Evolutionary conservation across 768 basidiomycete species (phyloP).

Genomic region (Auriculariales sp.): DNA sequence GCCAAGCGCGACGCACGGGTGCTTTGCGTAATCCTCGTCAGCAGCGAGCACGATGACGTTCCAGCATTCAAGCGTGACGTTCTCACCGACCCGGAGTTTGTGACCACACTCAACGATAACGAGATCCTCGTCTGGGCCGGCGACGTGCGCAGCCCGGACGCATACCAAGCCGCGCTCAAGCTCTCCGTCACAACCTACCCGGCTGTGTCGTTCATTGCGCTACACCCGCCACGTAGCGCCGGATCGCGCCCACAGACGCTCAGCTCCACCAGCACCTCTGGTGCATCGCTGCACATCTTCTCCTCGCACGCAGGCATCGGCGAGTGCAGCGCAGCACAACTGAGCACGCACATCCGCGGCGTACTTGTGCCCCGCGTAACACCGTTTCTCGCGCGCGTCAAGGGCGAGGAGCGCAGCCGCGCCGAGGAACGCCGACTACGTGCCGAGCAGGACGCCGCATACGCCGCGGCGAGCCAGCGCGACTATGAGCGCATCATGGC

Average conservation of each 20-base stretch:
- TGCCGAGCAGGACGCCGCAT: conserved; percentile 30
- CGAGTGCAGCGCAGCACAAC: conserved; percentile 44
- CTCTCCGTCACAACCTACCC: conserved; percentile 85
- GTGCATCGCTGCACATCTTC: conserved; percentile 56
- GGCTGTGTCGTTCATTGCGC: conserved; percentile 77
- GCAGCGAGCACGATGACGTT: conserved; percentile 83
- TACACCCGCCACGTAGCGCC: conserved; percentile 43
- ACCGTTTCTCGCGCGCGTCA: conserved; percentile 58
- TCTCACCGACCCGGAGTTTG: conserved; percentile 57
- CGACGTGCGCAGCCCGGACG: conserved; percentile 69
- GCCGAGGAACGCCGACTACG: conserved; percentile 23
- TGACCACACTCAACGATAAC: conserved; percentile 55
- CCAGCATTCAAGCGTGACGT: conserved; percentile 78
- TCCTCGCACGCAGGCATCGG: conserved; percentile 70
- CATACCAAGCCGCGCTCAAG: conserved; percentile 65
- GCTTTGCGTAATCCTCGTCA: conserved; percentile 70
- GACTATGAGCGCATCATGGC: conserved; percentile 58
- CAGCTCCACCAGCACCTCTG: conserved; percentile 20
- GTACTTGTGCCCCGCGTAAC: conserved; percentile 69
- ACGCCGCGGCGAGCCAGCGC: conserved; percentile 26
- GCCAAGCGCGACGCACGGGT: conserved; percentile 63
- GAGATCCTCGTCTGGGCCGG: conserved; percentile 83
- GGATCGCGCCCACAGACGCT: conserved; percentile 24
- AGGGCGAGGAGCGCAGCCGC: conserved; percentile 20
- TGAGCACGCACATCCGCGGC: conserved; percentile 51